Evolutionary conservation across 495 filamentous ascomycete species (phyloP).

Genomic region (Trichoderma reesei): DNA sequence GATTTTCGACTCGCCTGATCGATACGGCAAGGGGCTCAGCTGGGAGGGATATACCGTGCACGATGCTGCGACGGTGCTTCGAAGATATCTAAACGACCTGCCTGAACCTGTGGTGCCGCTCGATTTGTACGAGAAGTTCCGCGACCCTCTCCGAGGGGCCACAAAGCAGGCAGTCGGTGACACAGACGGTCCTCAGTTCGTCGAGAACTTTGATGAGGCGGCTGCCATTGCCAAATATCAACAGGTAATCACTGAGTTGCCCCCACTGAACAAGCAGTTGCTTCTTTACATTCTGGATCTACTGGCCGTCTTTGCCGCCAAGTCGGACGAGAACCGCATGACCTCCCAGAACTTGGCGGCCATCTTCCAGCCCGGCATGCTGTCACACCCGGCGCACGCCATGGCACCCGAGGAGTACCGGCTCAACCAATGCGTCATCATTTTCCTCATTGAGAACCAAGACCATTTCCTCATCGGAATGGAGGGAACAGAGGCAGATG

Average conservation of each 20-base stretch:
- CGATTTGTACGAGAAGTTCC: constrained; percentile 85
- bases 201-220: constrained; percentile 60
- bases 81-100: constrained; percentile 88
- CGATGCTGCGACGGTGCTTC: constrained; percentile 93
- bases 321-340: constrained; percentile 95
- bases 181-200: constrained; percentile 43
- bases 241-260: constrained; percentile 80
- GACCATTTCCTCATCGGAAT: constrained; percentile 87
- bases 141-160: constrained; percentile 71
- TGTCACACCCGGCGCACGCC: constrained; percentile 88
- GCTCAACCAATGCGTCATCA: constrained; percentile 91
- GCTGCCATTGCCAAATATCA: constrained; percentile 79
- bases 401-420: constrained; percentile 92
- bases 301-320: constrained; percentile 96
- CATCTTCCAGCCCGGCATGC: constrained; percentile 94
- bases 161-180: constrained; percentile 63
- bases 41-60: constrained; percentile 98
- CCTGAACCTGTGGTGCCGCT: constrained; percentile 94
- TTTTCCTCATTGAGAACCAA: constrained; percentile 96
- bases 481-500: constrained; percentile 83
- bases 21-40: constrained; percentile 92
- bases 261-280: constrained; percentile 86
- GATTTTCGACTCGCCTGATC: constrained; percentile 87
- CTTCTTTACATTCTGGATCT: constrained; percentile 95
- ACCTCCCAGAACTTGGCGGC: constrained; percentile 89